These are phyloP conservation scores for Fusarium chaquense DNA, from an alignment of 2,329 filamentous ascomycete genomes.

Conservation along the genomic window DNA sequence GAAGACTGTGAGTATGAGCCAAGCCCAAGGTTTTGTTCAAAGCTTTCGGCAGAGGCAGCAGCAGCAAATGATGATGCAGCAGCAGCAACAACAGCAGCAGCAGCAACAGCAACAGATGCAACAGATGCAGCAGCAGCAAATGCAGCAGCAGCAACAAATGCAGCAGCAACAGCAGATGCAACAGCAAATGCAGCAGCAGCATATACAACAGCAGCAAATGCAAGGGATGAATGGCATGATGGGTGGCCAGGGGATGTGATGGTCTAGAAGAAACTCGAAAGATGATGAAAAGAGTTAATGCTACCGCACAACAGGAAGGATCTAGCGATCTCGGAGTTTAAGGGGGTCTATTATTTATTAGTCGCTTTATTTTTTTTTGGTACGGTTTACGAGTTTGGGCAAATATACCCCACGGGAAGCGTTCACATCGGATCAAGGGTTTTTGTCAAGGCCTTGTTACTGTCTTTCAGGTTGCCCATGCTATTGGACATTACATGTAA, in stretches of 20 bases:
- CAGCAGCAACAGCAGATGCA: constrained; percentile 47
- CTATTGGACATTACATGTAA: constrained; percentile 17
- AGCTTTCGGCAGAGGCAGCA: constrained; percentile 40
- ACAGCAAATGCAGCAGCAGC: constrained; percentile 44
- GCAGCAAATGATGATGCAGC: constrained; percentile 43
- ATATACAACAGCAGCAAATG: constrained; percentile 32
- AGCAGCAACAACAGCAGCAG: constrained; percentile 49
- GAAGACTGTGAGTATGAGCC: constrained; percentile 56
- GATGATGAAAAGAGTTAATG: constrained; percentile 20
- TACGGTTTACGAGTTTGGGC: constrained; percentile 40
- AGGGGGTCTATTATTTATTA: constrained; percentile 17
- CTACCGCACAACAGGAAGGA: constrained; percentile 17
- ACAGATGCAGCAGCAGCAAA: constrained; percentile 48
- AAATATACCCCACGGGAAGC: constrained; percentile 51
- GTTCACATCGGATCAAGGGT: constrained; percentile 42
- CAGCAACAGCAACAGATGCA: constrained; percentile 46
- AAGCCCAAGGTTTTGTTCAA: constrained; percentile 54
- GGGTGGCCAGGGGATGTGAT: constrained; percentile 63
- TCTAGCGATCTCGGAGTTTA: constrained; percentile 39
- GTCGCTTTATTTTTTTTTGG: constrained; percentile 23
- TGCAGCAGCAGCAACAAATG: constrained; percentile 47
- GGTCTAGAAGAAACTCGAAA: background rate
- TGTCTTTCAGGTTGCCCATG: constrained; percentile 15
- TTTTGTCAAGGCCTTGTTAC: constrained; percentile 26
- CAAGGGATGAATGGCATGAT: constrained; percentile 60